phyloP scores from a whole-genome alignment of 768 basidiomycete species.

The Suillus ampliporus region DNA sequence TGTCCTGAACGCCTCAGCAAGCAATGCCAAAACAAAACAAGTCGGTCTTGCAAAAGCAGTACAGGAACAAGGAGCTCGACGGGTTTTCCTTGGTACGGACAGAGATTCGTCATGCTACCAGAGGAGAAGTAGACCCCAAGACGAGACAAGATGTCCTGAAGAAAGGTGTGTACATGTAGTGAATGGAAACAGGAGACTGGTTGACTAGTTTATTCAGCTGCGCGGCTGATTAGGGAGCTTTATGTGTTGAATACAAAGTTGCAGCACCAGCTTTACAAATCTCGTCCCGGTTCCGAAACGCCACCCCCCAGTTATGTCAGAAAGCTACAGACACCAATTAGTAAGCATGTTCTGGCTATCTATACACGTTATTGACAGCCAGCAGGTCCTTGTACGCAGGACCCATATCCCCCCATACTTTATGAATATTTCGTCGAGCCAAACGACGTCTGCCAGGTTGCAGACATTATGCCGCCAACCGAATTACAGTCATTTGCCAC shows the following conservation, averaged over 20 bases:
- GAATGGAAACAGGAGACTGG: neutral
- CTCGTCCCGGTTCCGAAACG: neutral
- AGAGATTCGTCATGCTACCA: conserved; percentile 1
- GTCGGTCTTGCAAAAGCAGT: conserved; percentile 21
- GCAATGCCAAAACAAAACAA: conserved; percentile 19
- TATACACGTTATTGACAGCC: neutral
- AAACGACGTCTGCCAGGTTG: neutral
- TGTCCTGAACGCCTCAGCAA: neutral
- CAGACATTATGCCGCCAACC: neutral
- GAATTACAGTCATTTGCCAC: neutral
- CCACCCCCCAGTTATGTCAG: neutral
- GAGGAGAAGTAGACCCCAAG: neutral
- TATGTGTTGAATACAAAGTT: neutral
- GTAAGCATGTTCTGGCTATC: neutral
- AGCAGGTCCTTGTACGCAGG: neutral
- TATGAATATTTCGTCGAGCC: conserved; percentile 2
- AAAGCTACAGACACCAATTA: neutral
- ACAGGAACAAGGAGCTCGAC: conserved; percentile 29
- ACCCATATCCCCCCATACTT: neutral
- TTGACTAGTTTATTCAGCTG: neutral
- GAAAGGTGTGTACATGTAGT: neutral
- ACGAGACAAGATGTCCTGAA: conserved; percentile 7
- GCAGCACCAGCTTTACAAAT: neutral
- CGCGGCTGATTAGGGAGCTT: conserved; percentile 6
- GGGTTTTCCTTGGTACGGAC: conserved; percentile 23